Evolutionary conservation across 306 rosid genomes (phyloP).

Genomic region (Cucumis melo): DNA sequence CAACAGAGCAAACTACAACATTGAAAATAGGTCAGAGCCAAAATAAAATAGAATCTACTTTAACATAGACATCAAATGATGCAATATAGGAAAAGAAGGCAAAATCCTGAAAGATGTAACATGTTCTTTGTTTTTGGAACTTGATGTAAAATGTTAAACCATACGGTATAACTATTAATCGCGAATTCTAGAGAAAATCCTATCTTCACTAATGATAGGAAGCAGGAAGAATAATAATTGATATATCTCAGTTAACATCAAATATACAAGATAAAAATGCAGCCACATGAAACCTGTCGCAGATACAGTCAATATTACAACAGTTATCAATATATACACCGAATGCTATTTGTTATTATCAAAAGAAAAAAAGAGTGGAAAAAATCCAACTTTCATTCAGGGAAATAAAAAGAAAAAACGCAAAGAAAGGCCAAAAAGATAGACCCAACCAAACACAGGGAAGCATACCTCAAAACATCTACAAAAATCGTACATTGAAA

Average conservation of each 20-base stretch:
- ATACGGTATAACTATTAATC: background rate
- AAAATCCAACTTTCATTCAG: no score
- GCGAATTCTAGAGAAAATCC: background rate
- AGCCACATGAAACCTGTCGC: background rate
- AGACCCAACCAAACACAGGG: background rate
- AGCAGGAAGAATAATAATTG: background rate
- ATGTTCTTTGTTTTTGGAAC: background rate
- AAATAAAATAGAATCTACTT: background rate
- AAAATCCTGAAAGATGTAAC: background rate
- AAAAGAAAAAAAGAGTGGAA: no score
- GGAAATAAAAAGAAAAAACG: background rate
- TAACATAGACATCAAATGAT: background rate
- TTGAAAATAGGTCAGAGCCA: background rate
- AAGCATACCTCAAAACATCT: background rate
- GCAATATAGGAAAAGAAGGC: background rate
- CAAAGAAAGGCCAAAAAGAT: background rate
- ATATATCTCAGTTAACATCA: background rate
- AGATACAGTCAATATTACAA: background rate
- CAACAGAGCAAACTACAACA: constrained; percentile 70
- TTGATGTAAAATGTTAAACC: background rate
- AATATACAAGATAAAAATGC: background rate
- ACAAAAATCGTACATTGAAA: background rate
- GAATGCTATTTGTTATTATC: background rate
- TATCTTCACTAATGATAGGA: background rate
- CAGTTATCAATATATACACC: background rate